These are phyloP conservation scores for Barbatosphaeria neglecta DNA, from an alignment of 495 filamentous ascomycete species.

Conservation along the genomic window DNA sequence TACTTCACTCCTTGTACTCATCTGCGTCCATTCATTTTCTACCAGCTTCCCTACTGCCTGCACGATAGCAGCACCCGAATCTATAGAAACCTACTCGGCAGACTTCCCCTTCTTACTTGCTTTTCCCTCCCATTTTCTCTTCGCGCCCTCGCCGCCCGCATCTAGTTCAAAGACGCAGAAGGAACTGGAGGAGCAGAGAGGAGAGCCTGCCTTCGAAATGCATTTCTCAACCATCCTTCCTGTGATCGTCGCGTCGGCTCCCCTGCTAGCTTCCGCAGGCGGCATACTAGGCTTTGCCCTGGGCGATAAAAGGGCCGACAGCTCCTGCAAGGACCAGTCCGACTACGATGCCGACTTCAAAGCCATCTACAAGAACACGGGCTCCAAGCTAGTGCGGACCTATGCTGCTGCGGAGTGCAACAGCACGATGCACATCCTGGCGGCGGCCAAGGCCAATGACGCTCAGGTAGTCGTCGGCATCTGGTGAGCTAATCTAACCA, in stretches of 20 bases:
- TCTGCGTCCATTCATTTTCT: background rate
- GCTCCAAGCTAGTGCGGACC: conserved; percentile 46
- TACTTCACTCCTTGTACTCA: background rate
- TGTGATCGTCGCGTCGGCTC: conserved; percentile 22
- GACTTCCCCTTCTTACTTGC: background rate
- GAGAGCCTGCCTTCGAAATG: conserved; percentile 1
- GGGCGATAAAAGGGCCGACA: conserved; percentile 42
- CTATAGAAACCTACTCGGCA: too few species aligned
- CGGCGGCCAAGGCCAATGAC: conserved; percentile 57
- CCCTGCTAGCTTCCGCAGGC: conserved; percentile 18
- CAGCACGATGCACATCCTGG: conserved; percentile 53
- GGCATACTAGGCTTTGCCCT: conserved; percentile 44
- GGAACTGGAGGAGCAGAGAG: too few species aligned
- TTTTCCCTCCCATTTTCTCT: background rate
- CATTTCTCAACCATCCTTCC: conserved; percentile 22
- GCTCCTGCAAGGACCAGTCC: conserved; percentile 46
- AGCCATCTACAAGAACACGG: conserved; percentile 28
- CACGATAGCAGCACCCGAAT: too few species aligned
- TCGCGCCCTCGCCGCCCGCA: background rate
- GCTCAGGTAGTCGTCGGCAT: conserved; percentile 68
- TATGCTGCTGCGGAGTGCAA: conserved; percentile 63
- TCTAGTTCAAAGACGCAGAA: too few species aligned
- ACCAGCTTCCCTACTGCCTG: background rate
- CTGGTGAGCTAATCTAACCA: too few species aligned
- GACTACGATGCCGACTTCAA: conserved; percentile 65